phyloP scores from a whole-genome alignment of 805 yeast species.

The Kluyveromyces aestuarii region DNA sequence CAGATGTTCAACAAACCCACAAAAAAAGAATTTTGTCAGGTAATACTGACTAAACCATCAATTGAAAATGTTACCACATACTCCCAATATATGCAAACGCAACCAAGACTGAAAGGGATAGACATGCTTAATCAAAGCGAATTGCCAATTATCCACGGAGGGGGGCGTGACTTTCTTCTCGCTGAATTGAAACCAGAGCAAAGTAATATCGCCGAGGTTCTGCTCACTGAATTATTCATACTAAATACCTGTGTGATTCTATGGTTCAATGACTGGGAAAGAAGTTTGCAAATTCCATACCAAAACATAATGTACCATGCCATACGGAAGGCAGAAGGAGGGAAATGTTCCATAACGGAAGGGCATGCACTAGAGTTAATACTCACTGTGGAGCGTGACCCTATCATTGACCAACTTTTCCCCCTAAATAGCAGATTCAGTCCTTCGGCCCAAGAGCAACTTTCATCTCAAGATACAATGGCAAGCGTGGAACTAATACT shows the following conservation, averaged over 20 bases:
- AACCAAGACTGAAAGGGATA: constrained; percentile 17
- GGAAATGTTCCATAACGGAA: not conserved
- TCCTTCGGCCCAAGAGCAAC: not conserved
- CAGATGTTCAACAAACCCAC: constrained; percentile 1
- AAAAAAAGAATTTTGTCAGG: constrained; percentile 10
- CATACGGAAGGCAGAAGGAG: constrained; percentile 10
- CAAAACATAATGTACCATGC: constrained; percentile 26
- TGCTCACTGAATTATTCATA: constrained; percentile 30
- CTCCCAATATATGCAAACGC: constrained; percentile 21
- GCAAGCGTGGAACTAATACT: constrained; percentile 27
- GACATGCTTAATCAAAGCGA: constrained; percentile 13
- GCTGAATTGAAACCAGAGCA: constrained; percentile 10
- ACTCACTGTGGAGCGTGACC: constrained; percentile 22
- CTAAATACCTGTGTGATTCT: constrained; percentile 29
- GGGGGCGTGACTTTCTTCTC: constrained; percentile 31
- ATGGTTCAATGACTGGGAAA: constrained; percentile 31
- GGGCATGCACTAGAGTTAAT: constrained; percentile 23
- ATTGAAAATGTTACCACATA: constrained; percentile 31
- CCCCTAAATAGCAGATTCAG: constrained; percentile 6
- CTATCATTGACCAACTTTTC: constrained; percentile 15
- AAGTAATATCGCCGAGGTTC: constrained; percentile 6
- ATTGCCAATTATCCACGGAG: constrained; percentile 31
- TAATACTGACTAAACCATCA: constrained; percentile 26
- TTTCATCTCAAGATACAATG: constrained; percentile 5
- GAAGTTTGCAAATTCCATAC: constrained; percentile 33